phyloP scores from a whole-genome alignment of 2,329 filamentous ascomycete species.

The Xylariaceae sp. region DNA sequence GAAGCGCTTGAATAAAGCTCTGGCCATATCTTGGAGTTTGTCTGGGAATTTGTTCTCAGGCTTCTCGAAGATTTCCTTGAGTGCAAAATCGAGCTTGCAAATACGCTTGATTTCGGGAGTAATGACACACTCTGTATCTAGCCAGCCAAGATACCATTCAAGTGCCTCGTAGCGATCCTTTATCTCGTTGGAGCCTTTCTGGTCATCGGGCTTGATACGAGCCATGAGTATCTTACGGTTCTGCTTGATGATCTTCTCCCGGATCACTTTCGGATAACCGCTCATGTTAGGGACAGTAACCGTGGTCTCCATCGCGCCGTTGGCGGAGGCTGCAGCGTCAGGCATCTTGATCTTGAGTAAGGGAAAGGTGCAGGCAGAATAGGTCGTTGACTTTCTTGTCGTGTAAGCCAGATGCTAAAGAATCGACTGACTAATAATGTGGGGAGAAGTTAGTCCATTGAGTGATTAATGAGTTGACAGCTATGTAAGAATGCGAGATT shows the following conservation, averaged over 20 bases:
- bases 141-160: conserved; percentile 20
- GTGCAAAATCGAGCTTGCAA: conserved; percentile 1
- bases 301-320: neutral
- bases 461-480: too few relatives aligned
- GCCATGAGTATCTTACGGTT: conserved; percentile 5
- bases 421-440: too few relatives aligned
- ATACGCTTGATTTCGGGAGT: conserved; percentile 14
- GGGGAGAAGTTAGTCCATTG: too few relatives aligned
- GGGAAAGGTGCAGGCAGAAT: too few relatives aligned
- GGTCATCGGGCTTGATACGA: conserved; percentile 4
- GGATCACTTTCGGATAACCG: neutral
- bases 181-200: conserved; percentile 4
- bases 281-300: conserved; percentile 12
- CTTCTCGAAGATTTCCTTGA: conserved; percentile 6
- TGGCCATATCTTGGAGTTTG: conserved; percentile 14
- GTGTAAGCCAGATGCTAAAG: too few relatives aligned
- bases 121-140: conserved; percentile 20
- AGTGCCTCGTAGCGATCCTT: conserved; percentile 10
- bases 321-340: too few relatives aligned
- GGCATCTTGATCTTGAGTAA: too few relatives aligned
- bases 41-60: conserved; percentile 13
- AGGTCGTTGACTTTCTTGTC: too few relatives aligned
- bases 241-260: conserved; percentile 10
- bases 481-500: too few relatives aligned
- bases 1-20: conserved; percentile 17